These are phyloP conservation scores for Cladophialophora bantiana DNA, from an alignment of 2,329 filamentous ascomycete species.

Conservation along the genomic window DNA sequence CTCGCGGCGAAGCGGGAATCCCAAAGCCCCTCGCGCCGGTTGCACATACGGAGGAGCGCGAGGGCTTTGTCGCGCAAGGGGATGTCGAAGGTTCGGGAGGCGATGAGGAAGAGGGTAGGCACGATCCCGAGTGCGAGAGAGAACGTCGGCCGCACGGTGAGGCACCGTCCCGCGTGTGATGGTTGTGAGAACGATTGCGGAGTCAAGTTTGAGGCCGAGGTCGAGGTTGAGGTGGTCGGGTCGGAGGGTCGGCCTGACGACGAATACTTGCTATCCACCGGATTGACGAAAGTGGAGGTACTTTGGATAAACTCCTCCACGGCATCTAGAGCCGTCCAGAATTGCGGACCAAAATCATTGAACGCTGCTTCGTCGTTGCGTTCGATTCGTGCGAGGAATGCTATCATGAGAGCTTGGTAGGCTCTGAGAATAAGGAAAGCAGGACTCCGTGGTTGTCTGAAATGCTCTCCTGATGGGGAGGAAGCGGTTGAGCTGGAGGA, in stretches of 20 bases:
- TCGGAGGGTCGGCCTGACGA: not conserved
- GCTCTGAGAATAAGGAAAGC: conserved; percentile 19
- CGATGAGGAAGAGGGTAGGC: conserved; percentile 70
- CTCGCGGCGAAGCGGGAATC: conserved; percentile 48
- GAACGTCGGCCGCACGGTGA: conserved; percentile 50
- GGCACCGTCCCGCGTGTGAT: not conserved
- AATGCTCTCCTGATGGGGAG: conserved; percentile 4
- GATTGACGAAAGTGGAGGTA: conserved; percentile 15
- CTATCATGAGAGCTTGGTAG: conserved; percentile 16
- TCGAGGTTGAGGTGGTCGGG: not conserved
- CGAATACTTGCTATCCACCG: not conserved
- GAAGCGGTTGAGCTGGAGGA: conserved; percentile 10
- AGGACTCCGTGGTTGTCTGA: conserved; percentile 4
- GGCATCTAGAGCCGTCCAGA: conserved; percentile 22
- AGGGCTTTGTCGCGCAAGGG: conserved; percentile 66
- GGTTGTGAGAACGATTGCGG: not conserved
- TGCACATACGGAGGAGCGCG: conserved; percentile 64
- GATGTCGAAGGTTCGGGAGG: conserved; percentile 69
- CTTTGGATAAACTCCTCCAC: conserved; percentile 28
- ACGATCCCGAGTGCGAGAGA: conserved; percentile 70
- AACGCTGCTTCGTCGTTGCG: conserved; percentile 21
- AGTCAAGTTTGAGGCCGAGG: not conserved
- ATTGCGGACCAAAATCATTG: conserved; percentile 20
- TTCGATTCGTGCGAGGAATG: conserved; percentile 21
- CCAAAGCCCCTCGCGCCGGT: conserved; percentile 73